Conservation (phyloP, 208 protist species). For the Vickermania spadyakhi region DNA sequence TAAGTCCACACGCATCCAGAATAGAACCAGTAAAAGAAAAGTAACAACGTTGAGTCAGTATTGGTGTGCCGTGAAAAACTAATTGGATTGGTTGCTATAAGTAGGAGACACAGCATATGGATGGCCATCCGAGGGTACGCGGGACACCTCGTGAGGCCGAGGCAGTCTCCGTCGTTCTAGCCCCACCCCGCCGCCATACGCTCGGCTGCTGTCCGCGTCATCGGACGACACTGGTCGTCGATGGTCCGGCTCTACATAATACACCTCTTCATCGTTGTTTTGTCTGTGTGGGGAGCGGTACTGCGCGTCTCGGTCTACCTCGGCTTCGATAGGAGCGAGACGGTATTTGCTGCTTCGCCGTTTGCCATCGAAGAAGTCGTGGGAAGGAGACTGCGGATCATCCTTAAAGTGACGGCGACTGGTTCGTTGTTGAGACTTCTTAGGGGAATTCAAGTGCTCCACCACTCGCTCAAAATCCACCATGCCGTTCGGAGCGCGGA, state of each 20-base stretch:
- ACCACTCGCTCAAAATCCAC: conserved; percentile 1
- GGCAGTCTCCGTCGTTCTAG: neutral
- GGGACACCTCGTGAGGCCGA: neutral
- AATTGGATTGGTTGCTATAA: neutral
- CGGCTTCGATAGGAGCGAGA: neutral
- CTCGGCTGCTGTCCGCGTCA: neutral
- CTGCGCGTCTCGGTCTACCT: neutral
- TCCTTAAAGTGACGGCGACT: neutral
- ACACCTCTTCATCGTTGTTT: neutral
- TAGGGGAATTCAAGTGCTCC: neutral
- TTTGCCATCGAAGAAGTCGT: neutral
- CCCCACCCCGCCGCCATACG: neutral
- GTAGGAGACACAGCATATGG: neutral
- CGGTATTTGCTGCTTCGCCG: neutral
- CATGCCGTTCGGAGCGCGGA: neutral
- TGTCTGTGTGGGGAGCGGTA: neutral
- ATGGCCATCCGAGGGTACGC: neutral
- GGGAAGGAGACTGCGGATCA: neutral
- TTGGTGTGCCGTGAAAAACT: too few relatives aligned
- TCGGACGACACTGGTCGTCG: neutral
- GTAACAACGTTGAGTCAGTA: too few relatives aligned
- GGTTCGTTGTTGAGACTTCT: neutral
- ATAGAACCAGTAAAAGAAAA: too few relatives aligned
- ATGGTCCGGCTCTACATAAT: neutral
- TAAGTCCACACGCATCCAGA: too few relatives aligned